Evolutionary conservation across 2,329 filamentous ascomycete genomes (phyloP).

Genomic region (Penicillium sp.): DNA sequence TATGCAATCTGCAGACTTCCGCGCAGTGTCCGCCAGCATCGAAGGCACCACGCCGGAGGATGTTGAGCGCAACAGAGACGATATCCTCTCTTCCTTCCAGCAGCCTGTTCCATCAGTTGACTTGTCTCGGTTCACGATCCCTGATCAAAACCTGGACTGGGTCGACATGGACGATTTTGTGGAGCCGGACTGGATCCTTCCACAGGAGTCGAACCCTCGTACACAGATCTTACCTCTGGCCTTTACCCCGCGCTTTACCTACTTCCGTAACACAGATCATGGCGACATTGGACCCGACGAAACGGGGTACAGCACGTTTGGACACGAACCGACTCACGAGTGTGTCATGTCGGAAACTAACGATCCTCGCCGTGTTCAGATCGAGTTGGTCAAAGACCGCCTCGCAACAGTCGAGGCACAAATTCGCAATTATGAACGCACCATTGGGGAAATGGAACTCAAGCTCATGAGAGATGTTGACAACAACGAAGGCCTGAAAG

Average conservation of each 20-base stretch:
- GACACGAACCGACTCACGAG: conserved; percentile 82
- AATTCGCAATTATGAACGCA: conserved; percentile 62
- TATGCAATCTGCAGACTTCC: conserved; percentile 79
- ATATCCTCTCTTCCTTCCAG: conserved; percentile 50
- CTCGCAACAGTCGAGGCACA: conserved; percentile 70
- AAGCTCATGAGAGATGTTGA: conserved; percentile 48
- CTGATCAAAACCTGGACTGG: conserved; percentile 91
- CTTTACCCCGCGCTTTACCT: conserved; percentile 89
- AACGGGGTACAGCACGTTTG: conserved; percentile 77
- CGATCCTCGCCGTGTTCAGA: conserved; percentile 81
- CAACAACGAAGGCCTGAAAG: conserved; percentile 38
- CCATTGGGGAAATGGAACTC: conserved; percentile 67
- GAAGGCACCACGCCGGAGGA: conserved; percentile 69
- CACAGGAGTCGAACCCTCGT: conserved; percentile 78
- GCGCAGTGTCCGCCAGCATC: conserved; percentile 85
- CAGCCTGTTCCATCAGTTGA: conserved; percentile 47
- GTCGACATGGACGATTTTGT: conserved; percentile 99
- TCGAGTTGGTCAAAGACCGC: conserved; percentile 71
- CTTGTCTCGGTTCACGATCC: conserved; percentile 84
- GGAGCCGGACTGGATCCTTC: conserved; percentile 90
- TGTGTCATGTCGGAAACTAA: conserved; percentile 90
- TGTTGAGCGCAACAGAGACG: conserved; percentile 53
- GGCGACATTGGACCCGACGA: conserved; percentile 64
- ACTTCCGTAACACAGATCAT: conserved; percentile 94
- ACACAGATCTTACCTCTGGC: conserved; percentile 90